Percentiles rank a stretch among this genome's conserved stretches.
Conservation (phyloP, 106 monocot genomes). For the Dendrobium huoshanense region DNA sequence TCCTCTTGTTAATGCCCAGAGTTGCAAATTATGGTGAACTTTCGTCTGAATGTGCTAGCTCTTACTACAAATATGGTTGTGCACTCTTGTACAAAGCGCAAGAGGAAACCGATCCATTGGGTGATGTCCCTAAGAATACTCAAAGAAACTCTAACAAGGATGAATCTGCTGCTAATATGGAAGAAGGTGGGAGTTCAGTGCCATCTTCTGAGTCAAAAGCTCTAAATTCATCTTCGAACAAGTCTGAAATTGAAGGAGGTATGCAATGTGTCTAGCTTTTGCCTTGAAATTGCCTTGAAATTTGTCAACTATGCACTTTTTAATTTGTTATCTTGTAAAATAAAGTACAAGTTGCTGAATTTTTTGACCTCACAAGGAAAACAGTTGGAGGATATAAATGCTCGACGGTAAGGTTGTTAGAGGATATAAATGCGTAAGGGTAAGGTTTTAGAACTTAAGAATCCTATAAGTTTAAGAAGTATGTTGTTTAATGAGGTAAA, state of each 20-base stretch:
- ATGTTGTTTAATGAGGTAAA: not conserved
- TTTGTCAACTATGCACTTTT: not conserved
- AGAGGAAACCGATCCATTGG: slow-evolving; percentile 86
- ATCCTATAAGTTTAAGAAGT: not conserved
- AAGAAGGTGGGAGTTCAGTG: slow-evolving; percentile 19
- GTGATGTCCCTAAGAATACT: slow-evolving; percentile 43
- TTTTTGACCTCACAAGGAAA: not conserved
- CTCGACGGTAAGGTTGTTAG: not conserved
- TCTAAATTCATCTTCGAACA: not conserved
- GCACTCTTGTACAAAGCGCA: slow-evolving; percentile 86
- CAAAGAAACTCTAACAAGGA: slow-evolving; percentile 15
- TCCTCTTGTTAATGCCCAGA: slow-evolving; percentile 19
- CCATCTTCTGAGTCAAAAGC: not conserved
- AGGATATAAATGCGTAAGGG: not conserved
- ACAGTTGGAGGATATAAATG: not conserved
- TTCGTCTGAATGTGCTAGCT: slow-evolving; percentile 64
- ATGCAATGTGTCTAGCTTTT: not conserved
- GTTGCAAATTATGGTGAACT: slow-evolving; percentile 81
- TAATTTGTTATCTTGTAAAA: not conserved
- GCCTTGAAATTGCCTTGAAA: not conserved
- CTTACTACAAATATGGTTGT: slow-evolving; percentile 89
- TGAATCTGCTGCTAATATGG: slow-evolving; percentile 13
- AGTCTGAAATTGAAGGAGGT: not conserved
- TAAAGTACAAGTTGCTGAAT: not conserved
- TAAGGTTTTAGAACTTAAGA: not conserved